Percentiles rank a stretch among this genome's conserved stretches.
These are phyloP conservation scores for Achlya hypogyna DNA, from an alignment of 352 stramenopile species.

Conservation along the genomic window DNA sequence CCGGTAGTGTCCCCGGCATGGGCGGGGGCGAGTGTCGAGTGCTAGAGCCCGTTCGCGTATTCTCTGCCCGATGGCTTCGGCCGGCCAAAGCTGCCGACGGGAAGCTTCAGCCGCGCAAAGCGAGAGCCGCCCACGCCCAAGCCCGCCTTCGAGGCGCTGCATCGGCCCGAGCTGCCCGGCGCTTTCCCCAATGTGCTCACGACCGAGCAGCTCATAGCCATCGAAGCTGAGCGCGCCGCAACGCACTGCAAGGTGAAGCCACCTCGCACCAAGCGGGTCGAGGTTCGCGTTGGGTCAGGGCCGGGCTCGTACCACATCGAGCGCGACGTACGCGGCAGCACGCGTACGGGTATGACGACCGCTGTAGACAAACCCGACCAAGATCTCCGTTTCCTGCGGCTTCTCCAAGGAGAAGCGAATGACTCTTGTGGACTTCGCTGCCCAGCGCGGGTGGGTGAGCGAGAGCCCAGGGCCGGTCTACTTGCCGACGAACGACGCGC, in stretches of 20 bases:
- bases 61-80: background rate
- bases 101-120: background rate
- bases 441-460: background rate
- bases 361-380: background rate
- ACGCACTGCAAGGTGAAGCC: background rate
- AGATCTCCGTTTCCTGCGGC: background rate
- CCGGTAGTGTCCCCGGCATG: too few species aligned
- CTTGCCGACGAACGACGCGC: background rate
- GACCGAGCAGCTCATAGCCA: background rate
- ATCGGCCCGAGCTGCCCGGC: background rate
- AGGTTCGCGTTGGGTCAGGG: background rate
- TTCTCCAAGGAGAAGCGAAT: background rate
- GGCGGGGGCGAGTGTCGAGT: too few species aligned
- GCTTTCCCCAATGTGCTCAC: slow-evolving; percentile 1
- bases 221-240: background rate
- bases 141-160: background rate
- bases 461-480: background rate
- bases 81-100: background rate
- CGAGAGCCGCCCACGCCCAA: background rate
- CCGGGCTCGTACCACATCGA: slow-evolving; percentile 3
- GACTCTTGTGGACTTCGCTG: background rate
- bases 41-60: background rate
- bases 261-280: background rate
- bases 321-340: background rate
- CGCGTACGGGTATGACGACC: background rate